Conservation (phyloP, 352 stramenopile species). For the Pythium rhizo-oryzae region DNA sequence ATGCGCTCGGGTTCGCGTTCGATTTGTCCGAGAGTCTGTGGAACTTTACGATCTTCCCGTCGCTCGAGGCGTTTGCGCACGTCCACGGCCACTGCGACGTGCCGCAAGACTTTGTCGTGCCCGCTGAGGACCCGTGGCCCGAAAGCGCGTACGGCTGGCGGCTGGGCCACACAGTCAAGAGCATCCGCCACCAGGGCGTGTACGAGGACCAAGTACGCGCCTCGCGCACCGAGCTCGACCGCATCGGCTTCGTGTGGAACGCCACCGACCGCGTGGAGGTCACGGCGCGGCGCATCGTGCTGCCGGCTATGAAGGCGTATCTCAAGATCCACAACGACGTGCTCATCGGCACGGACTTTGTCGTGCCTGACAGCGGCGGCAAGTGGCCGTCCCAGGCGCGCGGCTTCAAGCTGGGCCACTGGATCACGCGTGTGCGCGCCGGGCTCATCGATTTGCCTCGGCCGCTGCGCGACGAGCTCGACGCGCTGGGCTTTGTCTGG, state of each 20-base stretch:
- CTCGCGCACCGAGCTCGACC: constrained; percentile 73
- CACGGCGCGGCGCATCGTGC: constrained; percentile 51
- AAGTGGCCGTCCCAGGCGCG: constrained; percentile 56
- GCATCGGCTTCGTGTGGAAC: constrained; percentile 94
- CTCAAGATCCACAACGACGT: constrained; percentile 45
- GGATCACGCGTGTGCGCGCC: constrained; percentile 67
- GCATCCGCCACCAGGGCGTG: constrained; percentile 83
- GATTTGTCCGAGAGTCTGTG: constrained; percentile 60
- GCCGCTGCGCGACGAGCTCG: constrained; percentile 50
- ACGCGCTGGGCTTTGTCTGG: constrained; percentile 73
- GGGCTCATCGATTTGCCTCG: constrained; percentile 47
- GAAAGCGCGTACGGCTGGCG: constrained; percentile 81
- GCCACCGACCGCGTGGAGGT: constrained; percentile 62
- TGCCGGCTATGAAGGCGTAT: constrained; percentile 63
- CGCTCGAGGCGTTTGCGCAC: constrained; percentile 83
- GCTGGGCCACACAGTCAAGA: constrained; percentile 91
- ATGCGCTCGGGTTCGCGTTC: constrained; percentile 67
- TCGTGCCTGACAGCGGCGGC: constrained; percentile 56
- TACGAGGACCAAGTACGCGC: constrained; percentile 81
- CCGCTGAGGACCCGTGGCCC: constrained; percentile 71
- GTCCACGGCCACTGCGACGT: constrained; percentile 91
- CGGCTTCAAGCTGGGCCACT: constrained; percentile 70
- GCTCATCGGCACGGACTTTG: constrained; percentile 69
- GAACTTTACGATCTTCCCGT: constrained; percentile 69
- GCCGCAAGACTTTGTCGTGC: constrained; percentile 92